A percentile compares a stretch with the other conserved stretches of the same genome.
Evolutionary conservation across 257 asterid genomes (phyloP).

Genomic region (Plantago elongata): DNA sequence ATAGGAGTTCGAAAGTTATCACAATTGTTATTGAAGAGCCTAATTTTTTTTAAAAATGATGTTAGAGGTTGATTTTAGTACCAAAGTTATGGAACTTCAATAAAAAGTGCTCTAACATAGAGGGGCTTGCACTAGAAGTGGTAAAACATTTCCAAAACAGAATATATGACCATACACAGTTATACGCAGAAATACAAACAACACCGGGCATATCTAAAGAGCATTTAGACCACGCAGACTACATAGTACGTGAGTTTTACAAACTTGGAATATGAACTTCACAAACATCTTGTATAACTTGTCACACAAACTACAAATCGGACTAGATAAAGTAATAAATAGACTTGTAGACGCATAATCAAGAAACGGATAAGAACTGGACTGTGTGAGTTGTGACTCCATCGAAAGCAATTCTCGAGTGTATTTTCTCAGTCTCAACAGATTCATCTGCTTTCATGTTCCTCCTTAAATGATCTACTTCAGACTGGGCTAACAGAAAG

Average conservation of each 20-base stretch:
- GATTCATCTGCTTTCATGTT: conserved; percentile 6
- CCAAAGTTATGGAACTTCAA: too few species aligned
- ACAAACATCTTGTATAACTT: conserved; percentile 28
- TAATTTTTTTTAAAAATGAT: too few species aligned
- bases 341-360: conserved; percentile 16
- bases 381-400: conserved; percentile 6
- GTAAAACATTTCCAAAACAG: too few species aligned
- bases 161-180: neutral
- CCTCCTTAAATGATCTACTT: neutral
- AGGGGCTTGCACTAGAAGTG: too few species aligned
- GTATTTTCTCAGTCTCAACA: conserved; percentile 6
- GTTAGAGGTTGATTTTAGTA: too few species aligned
- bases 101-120: too few species aligned
- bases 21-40: too few species aligned
- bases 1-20: too few species aligned
- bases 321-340: conserved; percentile 20
- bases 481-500: conserved; percentile 18
- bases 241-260: conserved; percentile 17
- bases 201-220: conserved; percentile 19
- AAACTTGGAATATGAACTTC: conserved; percentile 25
- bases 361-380: conserved; percentile 19
- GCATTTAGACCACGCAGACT: conserved; percentile 36
- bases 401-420: conserved; percentile 17
- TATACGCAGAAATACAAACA: neutral
- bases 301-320: conserved; percentile 22